A percentile compares a stretch with the other conserved stretches of the same genome.
Evolutionary conservation across 306 rosid species (phyloP).

Genomic region (Alnus glutinosa): DNA sequence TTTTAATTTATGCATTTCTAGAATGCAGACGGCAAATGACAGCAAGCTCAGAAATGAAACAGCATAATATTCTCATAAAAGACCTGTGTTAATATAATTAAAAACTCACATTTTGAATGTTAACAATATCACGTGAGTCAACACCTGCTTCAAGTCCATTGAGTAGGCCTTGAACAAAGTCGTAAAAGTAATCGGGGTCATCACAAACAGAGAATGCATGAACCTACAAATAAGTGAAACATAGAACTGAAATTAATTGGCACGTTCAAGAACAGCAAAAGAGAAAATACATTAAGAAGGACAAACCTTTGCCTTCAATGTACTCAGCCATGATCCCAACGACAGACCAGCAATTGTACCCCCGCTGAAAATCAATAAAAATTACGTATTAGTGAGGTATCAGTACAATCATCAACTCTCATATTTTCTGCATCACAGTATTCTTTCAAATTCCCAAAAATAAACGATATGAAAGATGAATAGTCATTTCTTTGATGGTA

Average conservation of each 20-base stretch:
- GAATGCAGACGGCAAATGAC: neutral
- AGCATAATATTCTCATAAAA: conserved; percentile 9
- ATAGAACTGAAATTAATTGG: conserved; percentile 18
- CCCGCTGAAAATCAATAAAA: conserved; percentile 59
- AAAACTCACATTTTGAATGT: conserved; percentile 71
- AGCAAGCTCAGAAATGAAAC: conserved; percentile 22
- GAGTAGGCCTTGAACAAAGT: conserved; percentile 78
- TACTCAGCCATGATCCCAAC: conserved; percentile 74
- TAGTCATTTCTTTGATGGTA: neutral
- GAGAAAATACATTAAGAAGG: conserved; percentile 17
- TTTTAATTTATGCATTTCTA: neutral
- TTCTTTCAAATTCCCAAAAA: conserved; percentile 1
- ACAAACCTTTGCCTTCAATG: conserved; percentile 84
- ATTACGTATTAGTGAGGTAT: conserved; percentile 15
- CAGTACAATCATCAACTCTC: conserved; percentile 13
- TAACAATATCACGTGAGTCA: conserved; percentile 63
- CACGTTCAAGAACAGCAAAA: conserved; percentile 19
- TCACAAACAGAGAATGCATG: conserved; percentile 85
- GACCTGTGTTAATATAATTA: conserved; percentile 20
- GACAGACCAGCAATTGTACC: conserved; percentile 91
- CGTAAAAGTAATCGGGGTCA: conserved; percentile 83
- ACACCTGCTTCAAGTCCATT: conserved; percentile 82
- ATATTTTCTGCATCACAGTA: neutral
- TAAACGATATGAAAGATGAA: neutral
- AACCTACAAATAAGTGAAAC: conserved; percentile 52